Evolutionary conservation across 1,139 yeast species (phyloP), one percentile per base, ranked within the genome.

Genomic region (Yamadazyma diospyri): DNA sequence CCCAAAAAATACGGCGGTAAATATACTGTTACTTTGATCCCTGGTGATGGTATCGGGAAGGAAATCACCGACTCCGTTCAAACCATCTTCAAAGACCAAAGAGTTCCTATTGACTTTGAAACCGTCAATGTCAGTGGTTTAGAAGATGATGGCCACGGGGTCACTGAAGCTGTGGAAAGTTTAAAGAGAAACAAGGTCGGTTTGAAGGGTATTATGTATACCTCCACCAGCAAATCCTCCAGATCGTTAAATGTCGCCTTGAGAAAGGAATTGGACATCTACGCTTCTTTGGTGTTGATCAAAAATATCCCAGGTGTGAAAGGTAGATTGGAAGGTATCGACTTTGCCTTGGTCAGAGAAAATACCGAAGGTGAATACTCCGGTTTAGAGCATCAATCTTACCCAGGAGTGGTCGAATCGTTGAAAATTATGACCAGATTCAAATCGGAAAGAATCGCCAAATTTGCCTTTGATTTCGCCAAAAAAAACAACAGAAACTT

Each of bases 281-380:
- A 82, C 57, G 98, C 98, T 42, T 86, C 95, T 27, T 76, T 92
- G 49, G 94, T 94, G 17, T 73, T 89, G 55, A 87, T 88, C 72
- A 89, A 92, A 73, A 85, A 85, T 66, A 80, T 92, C 43, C 95
- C 95, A 42, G 97, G 98, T 63, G 95, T 88, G 49, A 75, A 85
- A 65, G 82, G 95, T 45, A 85, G 92, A 62, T 77, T 87, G 59
- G 75, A 81, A 42, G 88, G 85, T 47, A 85, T 89, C 47, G 97
- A 89, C 69, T 78, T 89, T 60, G 97, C 89, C 30, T 75, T 92
- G 47, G 94, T 92, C 55, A 87, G 98, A 75, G 98, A 92, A 70
- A 92, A 92, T 77, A 76, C 76, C 47, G 97, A 92, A 71, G 97
- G 97, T 72, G 98, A 92, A 69, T 92, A 88, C 73, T 88, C 97